Conservation (phyloP, 2,329 filamentous ascomycete species). For the Metarhizium robertsii region DNA sequence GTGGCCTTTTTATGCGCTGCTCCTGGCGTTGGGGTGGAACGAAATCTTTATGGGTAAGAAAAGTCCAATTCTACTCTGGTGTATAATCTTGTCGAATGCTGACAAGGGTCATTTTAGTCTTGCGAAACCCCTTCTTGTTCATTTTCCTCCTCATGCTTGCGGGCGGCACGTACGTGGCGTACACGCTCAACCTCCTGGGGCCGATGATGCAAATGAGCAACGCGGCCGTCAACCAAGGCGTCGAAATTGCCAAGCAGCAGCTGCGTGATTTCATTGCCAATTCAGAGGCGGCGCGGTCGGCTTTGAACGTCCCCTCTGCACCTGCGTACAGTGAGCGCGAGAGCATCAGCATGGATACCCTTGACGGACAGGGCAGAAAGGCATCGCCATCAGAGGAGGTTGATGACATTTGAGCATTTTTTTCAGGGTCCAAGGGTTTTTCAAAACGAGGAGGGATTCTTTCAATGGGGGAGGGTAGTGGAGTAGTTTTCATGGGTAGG, state of each 20-base stretch:
- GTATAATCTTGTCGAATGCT: neutral
- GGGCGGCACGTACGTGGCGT: constrained; percentile 78
- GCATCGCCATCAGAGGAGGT: constrained; percentile 34
- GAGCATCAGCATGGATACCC: constrained; percentile 46
- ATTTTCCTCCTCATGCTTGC: constrained; percentile 71
- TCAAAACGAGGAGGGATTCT: neutral
- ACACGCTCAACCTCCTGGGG: constrained; percentile 88
- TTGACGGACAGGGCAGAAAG: constrained; percentile 52
- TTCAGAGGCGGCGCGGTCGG: constrained; percentile 76
- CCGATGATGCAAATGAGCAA: constrained; percentile 94
- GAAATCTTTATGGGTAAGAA: constrained; percentile 83
- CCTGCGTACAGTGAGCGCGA: constrained; percentile 28
- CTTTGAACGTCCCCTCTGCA: constrained; percentile 61
- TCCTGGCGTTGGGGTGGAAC: constrained; percentile 95
- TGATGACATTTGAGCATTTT: constrained; percentile 44
- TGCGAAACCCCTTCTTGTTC: constrained; percentile 91
- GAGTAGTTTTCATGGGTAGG: constrained; percentile 5
- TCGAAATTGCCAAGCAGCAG: constrained; percentile 87
- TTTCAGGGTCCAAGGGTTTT: neutral
- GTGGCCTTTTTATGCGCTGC: constrained; percentile 83
- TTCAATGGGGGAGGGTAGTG: too few species aligned
- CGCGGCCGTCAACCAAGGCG: constrained; percentile 74
- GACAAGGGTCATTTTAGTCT: constrained; percentile 45
- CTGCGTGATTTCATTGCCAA: constrained; percentile 83
- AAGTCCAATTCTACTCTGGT: neutral